Evolutionary conservation across 1,139 yeast species (phyloP).

Genomic region (Chernovozyma aurita): DNA sequence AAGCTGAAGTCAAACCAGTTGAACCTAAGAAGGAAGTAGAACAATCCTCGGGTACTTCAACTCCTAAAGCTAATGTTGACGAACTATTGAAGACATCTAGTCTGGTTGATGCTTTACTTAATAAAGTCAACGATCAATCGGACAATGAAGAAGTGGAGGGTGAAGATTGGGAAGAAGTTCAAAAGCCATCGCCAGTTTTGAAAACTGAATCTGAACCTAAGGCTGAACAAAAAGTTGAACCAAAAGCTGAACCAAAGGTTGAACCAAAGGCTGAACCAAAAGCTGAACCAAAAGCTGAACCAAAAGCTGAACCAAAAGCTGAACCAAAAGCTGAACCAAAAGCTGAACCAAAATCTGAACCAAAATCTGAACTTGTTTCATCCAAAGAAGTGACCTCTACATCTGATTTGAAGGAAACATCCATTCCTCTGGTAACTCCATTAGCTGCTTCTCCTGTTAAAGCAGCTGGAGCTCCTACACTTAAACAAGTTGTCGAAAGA

Average conservation of each 20-base stretch:
- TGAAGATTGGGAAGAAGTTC: slow-evolving; percentile 42
- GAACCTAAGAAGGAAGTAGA: slow-evolving; percentile 10
- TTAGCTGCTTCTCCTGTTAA: slow-evolving; percentile 9
- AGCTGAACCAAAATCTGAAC: slow-evolving; percentile 8
- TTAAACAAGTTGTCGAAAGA: slow-evolving; percentile 67
- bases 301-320: slow-evolving; percentile 14
- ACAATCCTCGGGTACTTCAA: slow-evolving; percentile 5
- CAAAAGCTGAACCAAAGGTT: slow-evolving; percentile 10
- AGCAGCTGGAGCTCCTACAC: slow-evolving; percentile 36
- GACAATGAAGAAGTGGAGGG: slow-evolving; percentile 40
- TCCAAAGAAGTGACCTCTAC: slow-evolving; percentile 8
- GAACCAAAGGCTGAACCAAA: slow-evolving; percentile 10
- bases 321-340: slow-evolving; percentile 11
- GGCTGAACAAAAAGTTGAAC: slow-evolving; percentile 12
- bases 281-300: slow-evolving; percentile 14
- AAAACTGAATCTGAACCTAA: slow-evolving; percentile 13
- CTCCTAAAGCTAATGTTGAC: slow-evolving; percentile 27
- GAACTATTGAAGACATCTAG: slow-evolving; percentile 37
- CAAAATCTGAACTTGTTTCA: slow-evolving; percentile 7
- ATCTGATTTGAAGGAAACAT: slow-evolving; percentile 6
- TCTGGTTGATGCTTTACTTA: slow-evolving; percentile 33
- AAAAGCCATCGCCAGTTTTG: slow-evolving; percentile 28
- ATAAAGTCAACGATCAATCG: slow-evolving; percentile 36
- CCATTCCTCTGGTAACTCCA: slow-evolving; percentile 9
- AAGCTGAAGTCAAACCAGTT: slow-evolving; percentile 16